Conservation (phyloP, 2,329 filamentous ascomycete species). For the Coniochaeta hoffmannii region DNA sequence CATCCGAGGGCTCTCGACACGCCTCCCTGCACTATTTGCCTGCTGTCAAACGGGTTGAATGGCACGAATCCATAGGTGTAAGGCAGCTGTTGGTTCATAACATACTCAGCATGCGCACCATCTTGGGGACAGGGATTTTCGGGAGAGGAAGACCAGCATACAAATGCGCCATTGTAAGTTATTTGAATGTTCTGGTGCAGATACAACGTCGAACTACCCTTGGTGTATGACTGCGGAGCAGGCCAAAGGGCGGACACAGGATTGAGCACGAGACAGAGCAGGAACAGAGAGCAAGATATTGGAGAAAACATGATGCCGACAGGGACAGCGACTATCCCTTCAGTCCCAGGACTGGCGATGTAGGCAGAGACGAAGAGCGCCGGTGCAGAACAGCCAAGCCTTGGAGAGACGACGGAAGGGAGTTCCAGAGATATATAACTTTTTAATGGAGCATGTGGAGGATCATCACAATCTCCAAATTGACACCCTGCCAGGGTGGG, state of each 20-base stretch:
- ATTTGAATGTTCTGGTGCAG: slow-evolving; percentile 43
- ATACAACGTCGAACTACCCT: slow-evolving; percentile 45
- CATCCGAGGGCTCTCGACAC: slow-evolving; percentile 52
- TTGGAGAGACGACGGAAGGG: background rate
- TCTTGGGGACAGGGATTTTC: slow-evolving; percentile 12
- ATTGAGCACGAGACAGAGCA: slow-evolving; percentile 30
- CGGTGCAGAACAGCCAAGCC: background rate
- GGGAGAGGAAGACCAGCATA: slow-evolving; percentile 36
- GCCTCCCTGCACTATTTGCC: slow-evolving; percentile 46
- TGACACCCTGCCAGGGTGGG: background rate
- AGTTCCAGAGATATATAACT: background rate
- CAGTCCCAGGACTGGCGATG: background rate
- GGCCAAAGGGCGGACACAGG: slow-evolving; percentile 51
- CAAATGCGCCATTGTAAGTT: slow-evolving; percentile 50
- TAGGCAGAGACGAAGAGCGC: background rate
- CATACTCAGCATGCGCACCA: slow-evolving; percentile 23
- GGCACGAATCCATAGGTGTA: slow-evolving; percentile 39
- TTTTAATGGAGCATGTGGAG: slow-evolving; percentile 1
- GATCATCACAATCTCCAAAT: slow-evolving; percentile 2
- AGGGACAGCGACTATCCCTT: background rate
- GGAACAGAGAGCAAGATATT: slow-evolving; percentile 22
- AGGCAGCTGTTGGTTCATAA: slow-evolving; percentile 34
- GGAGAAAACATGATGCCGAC: slow-evolving; percentile 15
- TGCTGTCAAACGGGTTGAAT: slow-evolving; percentile 33
- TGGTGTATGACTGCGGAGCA: slow-evolving; percentile 40